Base-by-base conservation (phyloP, 805 yeast genomes). In the Grigorovia transvaalensis region DNA sequence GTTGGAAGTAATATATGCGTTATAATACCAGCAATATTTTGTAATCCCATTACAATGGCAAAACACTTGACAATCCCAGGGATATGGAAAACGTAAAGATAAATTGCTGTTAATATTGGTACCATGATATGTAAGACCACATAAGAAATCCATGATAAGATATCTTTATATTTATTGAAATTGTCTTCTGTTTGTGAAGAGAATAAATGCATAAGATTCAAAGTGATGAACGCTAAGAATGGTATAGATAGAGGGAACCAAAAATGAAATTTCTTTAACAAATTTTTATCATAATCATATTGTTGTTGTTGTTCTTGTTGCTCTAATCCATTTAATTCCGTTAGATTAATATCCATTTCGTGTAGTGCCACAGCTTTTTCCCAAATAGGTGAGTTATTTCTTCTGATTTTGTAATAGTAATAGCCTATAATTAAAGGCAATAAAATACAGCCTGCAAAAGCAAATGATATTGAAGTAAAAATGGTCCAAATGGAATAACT, bases 1-100 rank as follows among this genome's bases (percentile, higher is more conserved):
- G 79, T 82, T 27, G 90, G 90, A 63, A 82, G 71, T 6, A 74
- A 47, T 41, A 84, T 61, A 62, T 82, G 88, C 2, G 87, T 83
- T 42, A 74, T 43, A 0, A 81, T 81, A 23, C 86, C 85, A 1
- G 72, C 65, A 12, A 81, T 72, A 57, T 81, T 83, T 61, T 81
- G 87, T 11, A 72, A 49, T 1, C 89, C 88, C 45, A 83, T 57
- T 0, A 79, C 73, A n/a, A 74, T 58, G 0, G 79, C 69, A 56
- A 80, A 84, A 57, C 73, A 68, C 54, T 75, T 77, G 12, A 81
- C 50, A 0, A 80, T 77, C 0, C 85, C 86, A n/a, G 82, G 85
- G 1, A 81, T 74, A 50, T 82, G 85, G 72, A 81, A 82, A 11
- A 81, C 75, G 60, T 82, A 82, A 15, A 84, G 68, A 69, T 82